These are phyloP conservation scores for Echinosphaeria canescens DNA, from an alignment of 2,329 filamentous ascomycete genomes.

Conservation along the genomic window DNA sequence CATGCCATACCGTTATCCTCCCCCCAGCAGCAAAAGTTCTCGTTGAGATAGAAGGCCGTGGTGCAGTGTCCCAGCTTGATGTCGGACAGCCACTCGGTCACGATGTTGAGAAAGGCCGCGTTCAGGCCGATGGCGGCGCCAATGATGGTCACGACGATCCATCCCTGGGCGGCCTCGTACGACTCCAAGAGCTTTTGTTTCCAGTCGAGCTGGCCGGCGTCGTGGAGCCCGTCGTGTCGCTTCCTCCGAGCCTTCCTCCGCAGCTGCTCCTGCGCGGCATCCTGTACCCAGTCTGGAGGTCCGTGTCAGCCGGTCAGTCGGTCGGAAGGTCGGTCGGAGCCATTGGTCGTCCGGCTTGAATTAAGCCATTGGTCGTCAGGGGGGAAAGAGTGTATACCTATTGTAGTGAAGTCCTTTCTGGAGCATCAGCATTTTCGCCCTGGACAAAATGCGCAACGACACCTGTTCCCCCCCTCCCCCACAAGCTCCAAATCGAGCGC, in stretches of 20 bases:
- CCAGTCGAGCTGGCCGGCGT: constrained; percentile 52
- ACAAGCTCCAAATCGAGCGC: too few relatives aligned
- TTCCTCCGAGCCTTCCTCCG: constrained; percentile 57
- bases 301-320: too few relatives aligned
- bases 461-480: too few relatives aligned
- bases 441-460: too few relatives aligned
- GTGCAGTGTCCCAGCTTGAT: constrained; percentile 92
- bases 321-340: too few relatives aligned
- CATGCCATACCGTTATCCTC: constrained; percentile 58
- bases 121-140: constrained; percentile 85
- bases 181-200: constrained; percentile 61
- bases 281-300: constrained; percentile 83
- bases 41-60: constrained; percentile 91
- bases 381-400: constrained; percentile 37
- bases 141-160: constrained; percentile 92
- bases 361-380: too few relatives aligned
- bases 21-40: constrained; percentile 96
- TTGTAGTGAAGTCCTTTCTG: constrained; percentile 96
- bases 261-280: constrained; percentile 77
- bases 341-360: too few relatives aligned
- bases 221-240: constrained; percentile 50
- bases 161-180: constrained; percentile 92
- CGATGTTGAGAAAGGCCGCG: constrained; percentile 80
- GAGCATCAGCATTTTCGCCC: constrained; percentile 3
- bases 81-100: constrained; percentile 92